A percentile compares a stretch with the other conserved stretches of the same genome.
Evolutionary conservation across 1,284 basidiomycete species (phyloP).

Genomic region (Rhodofomes roseus): DNA sequence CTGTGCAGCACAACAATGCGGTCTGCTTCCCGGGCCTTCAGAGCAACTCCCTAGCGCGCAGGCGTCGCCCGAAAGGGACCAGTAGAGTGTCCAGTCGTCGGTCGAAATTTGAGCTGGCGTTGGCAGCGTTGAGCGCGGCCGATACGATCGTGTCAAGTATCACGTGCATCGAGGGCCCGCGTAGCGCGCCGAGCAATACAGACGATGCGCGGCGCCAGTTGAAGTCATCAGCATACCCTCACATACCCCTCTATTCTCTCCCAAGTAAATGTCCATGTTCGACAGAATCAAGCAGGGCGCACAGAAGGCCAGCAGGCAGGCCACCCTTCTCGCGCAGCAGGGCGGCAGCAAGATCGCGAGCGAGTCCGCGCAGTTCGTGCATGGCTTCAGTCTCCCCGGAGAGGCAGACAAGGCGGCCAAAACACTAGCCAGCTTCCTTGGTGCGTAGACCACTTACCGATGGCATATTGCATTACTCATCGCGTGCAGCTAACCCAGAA

Average conservation of each 20-base stretch:
- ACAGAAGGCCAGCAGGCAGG: conserved; percentile 77
- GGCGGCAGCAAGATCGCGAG: conserved; percentile 65
- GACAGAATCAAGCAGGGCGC: conserved; percentile 81
- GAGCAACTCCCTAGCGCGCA: too few relatives aligned
- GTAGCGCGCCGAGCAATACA: too few relatives aligned
- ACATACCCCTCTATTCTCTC: background rate
- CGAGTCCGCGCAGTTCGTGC: conserved; percentile 73
- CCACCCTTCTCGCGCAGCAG: conserved; percentile 67
- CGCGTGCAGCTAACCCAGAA: conserved; percentile 74
- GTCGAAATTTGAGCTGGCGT: too few relatives aligned
- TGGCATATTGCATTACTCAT: background rate
- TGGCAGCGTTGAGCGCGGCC: too few relatives aligned
- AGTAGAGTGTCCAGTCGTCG: too few relatives aligned
- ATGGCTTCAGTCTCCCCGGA: conserved; percentile 81
- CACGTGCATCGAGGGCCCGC: background rate
- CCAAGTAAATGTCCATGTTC: conserved; percentile 53
- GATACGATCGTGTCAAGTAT: background rate
- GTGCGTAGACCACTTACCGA: conserved; percentile 37
- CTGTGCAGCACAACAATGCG: too few relatives aligned
- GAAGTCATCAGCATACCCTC: background rate
- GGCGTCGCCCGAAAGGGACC: too few relatives aligned
- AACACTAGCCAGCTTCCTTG: conserved; percentile 87
- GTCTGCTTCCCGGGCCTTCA: too few relatives aligned
- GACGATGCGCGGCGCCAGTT: background rate
- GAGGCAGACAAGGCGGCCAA: conserved; percentile 91